These are phyloP conservation scores for Sporothrix variecibatus DNA, from an alignment of 2,329 filamentous ascomycete genomes.

Conservation along the genomic window DNA sequence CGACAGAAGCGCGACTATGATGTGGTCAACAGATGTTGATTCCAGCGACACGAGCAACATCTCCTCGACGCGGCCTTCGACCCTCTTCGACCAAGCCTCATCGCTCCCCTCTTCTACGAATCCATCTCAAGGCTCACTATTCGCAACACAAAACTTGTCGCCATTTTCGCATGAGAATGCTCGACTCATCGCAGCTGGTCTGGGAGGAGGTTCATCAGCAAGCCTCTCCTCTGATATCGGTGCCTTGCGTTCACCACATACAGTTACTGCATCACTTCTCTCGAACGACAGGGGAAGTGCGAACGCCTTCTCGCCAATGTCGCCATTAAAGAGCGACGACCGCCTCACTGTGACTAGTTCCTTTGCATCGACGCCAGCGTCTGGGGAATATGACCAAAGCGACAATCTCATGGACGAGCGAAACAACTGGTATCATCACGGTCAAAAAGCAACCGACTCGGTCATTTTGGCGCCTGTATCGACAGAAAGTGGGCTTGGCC, in stretches of 20 bases:
- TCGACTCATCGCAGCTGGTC: background rate
- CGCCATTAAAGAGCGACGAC: constrained; percentile 6
- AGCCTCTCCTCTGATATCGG: background rate
- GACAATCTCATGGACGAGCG: constrained; percentile 16
- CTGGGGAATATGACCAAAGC: constrained; percentile 4
- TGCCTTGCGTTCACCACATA: background rate
- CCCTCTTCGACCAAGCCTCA: constrained; percentile 20
- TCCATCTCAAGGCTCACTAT: constrained; percentile 20
- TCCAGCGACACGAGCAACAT: constrained; percentile 20
- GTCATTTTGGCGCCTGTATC: constrained; percentile 18
- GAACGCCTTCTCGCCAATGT: constrained; percentile 16
- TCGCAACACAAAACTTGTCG: background rate
- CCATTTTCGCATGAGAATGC: background rate
- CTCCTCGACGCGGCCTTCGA: constrained; percentile 23
- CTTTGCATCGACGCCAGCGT: constrained; percentile 21
- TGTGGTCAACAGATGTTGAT: constrained; percentile 26
- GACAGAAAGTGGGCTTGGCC: background rate
- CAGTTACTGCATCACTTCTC: background rate
- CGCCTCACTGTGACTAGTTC: constrained; percentile 11
- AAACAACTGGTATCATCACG: constrained; percentile 15
- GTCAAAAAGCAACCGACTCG: constrained; percentile 4
- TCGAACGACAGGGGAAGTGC: background rate
- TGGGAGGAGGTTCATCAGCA: background rate
- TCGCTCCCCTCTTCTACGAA: constrained; percentile 18
- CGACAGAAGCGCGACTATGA: constrained; percentile 16